Percentiles rank a stretch among this genome's conserved stretches.
phyloP scores from a whole-genome alignment of 257 asterid genomes.

The Solanum chiquidenum region DNA sequence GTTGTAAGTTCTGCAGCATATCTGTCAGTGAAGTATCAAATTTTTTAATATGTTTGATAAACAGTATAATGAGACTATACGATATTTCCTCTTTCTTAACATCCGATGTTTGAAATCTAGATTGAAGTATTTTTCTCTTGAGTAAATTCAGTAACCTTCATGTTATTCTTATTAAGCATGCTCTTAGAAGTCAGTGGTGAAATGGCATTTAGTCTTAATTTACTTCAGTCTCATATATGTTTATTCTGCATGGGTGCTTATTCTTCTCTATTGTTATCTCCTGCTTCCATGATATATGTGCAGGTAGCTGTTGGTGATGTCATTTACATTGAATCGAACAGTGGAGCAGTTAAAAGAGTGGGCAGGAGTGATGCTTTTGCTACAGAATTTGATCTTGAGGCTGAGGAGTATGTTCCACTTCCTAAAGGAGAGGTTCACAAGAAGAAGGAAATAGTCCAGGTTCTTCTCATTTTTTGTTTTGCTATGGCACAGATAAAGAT shows the following conservation, averaged over 20 bases:
- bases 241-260: background rate
- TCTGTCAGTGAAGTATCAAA: background rate
- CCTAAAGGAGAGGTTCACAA: constrained; percentile 99
- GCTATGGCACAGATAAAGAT: background rate
- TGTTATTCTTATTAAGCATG: background rate
- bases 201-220: background rate
- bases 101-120: background rate
- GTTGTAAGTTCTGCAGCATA: constrained; percentile 9
- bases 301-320: constrained; percentile 99
- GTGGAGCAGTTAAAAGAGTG: constrained; percentile 97
- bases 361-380: constrained; percentile 98
- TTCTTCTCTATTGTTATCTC: background rate
- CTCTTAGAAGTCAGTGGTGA: background rate
- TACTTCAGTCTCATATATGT: background rate
- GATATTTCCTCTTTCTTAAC: background rate
- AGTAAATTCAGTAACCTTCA: background rate
- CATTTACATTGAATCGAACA: constrained; percentile 81
- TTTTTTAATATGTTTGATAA: background rate
- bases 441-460: constrained; percentile 97
- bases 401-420: constrained; percentile 95
- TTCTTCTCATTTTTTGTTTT: constrained; percentile 3
- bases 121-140: background rate
- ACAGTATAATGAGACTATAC: background rate
- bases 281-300: constrained; percentile 7
- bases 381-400: constrained; percentile 97